A percentile compares a stretch with the other conserved stretches of the same genome.
phyloP scores from a whole-genome alignment of 108 stramenopile species.

The Cyclostephanos tholiformis region DNA sequence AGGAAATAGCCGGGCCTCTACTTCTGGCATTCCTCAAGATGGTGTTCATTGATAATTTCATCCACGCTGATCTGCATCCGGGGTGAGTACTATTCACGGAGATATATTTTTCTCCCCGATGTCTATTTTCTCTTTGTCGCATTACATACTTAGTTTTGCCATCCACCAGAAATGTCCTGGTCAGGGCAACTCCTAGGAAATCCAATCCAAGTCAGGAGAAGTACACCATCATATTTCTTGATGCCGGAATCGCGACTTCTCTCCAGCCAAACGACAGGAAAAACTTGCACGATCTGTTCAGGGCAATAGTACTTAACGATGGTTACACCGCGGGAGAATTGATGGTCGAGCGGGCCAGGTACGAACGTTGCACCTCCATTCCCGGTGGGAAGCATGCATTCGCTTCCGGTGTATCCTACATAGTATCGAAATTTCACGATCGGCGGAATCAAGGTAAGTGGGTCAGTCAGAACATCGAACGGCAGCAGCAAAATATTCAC shows the following conservation, averaged over 20 bases:
- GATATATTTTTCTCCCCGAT: neutral
- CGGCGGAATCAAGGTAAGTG: slow-evolving; percentile 59
- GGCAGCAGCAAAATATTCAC: neutral
- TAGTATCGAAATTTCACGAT: slow-evolving; percentile 90
- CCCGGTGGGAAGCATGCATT: slow-evolving; percentile 83
- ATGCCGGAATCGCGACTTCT: slow-evolving; percentile 86
- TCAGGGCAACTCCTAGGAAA: slow-evolving; percentile 34
- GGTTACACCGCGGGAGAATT: slow-evolving; percentile 80
- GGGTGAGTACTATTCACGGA: slow-evolving; percentile 34
- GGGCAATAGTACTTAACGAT: slow-evolving; percentile 83
- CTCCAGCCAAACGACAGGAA: slow-evolving; percentile 65
- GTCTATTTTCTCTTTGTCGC: neutral
- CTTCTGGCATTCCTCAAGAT: slow-evolving; percentile 89
- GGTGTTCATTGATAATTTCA: slow-evolving; percentile 81
- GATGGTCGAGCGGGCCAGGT: slow-evolving; percentile 90
- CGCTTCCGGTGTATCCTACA: slow-evolving; percentile 69
- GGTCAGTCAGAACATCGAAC: neutral
- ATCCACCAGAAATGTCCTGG: slow-evolving; percentile 42
- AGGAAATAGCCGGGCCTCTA: slow-evolving; percentile 72
- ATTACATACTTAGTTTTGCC: neutral
- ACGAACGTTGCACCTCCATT: slow-evolving; percentile 79
- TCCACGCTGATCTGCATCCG: slow-evolving; percentile 83
- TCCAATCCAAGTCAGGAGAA: slow-evolving; percentile 22
- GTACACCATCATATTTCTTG: slow-evolving; percentile 79
- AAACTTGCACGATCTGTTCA: slow-evolving; percentile 84